Percentiles rank a stretch among this genome's conserved stretches.
phyloP scores from a whole-genome alignment of 768 basidiomycete genomes.

The Naganishia friedmannii region DNA sequence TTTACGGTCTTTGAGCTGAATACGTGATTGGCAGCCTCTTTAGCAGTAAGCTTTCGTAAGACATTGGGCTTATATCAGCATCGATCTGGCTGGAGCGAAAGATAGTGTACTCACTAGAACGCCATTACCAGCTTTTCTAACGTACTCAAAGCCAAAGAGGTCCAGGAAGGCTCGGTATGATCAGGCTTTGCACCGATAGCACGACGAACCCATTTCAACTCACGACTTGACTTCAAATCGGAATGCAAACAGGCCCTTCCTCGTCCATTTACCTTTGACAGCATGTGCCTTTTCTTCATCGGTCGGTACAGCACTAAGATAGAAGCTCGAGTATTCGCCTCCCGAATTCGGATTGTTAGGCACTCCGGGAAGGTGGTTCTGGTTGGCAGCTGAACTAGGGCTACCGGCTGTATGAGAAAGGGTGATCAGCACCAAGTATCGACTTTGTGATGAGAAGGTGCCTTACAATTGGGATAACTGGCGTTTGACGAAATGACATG shows the following conservation, averaged over 20 bases:
- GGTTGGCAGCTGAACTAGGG: conserved; percentile 9
- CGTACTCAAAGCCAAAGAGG: background rate
- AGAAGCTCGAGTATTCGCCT: conserved; percentile 31
- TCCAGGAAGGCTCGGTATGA: background rate
- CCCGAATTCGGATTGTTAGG: conserved; percentile 20
- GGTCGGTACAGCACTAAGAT: conserved; percentile 60
- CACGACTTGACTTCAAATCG: conserved; percentile 76
- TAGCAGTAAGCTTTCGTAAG: conserved; percentile 12
- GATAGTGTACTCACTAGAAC: background rate
- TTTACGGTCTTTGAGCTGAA: conserved; percentile 63
- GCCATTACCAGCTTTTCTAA: conserved; percentile 4
- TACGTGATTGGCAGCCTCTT: conserved; percentile 27
- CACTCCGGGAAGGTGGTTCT: conserved; percentile 15
- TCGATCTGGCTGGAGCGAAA: conserved; percentile 29
- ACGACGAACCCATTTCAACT: conserved; percentile 22
- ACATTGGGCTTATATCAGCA: conserved; percentile 15
- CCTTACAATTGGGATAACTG: conserved; percentile 29
- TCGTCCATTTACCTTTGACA: conserved; percentile 71
- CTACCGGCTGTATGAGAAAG: background rate
- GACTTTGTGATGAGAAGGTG: background rate
- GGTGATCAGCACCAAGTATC: background rate
- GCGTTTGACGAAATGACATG: background rate
- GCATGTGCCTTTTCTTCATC: conserved; percentile 69
- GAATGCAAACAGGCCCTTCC: conserved; percentile 81
- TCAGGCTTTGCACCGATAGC: background rate